These are phyloP conservation scores for Pisolithus tinctorius DNA, from an alignment of 768 basidiomycete genomes.

Conservation along the genomic window DNA sequence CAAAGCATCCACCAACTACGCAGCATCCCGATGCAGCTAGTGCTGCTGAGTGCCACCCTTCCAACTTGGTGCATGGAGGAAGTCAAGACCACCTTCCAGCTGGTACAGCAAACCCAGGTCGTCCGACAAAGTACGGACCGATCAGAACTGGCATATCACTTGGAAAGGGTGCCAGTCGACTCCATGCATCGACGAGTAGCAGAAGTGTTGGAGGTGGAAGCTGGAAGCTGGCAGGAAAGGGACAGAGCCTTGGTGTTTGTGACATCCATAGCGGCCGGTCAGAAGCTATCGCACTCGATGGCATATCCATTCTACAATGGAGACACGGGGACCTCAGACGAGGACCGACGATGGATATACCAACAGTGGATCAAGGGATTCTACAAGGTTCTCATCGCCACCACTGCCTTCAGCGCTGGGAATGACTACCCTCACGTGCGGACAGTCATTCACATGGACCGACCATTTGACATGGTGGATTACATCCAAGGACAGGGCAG, in stretches of 20 bases:
- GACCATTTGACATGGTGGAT: constrained; percentile 12
- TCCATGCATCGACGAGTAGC: too few species aligned
- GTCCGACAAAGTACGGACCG: constrained; percentile 1
- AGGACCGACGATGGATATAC: constrained; percentile 1
- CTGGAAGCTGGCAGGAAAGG: background rate
- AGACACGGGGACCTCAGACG: background rate
- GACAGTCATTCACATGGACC: constrained; percentile 11
- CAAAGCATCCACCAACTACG: constrained; percentile 9
- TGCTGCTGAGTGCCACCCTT: constrained; percentile 14
- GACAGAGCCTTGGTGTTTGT: constrained; percentile 9
- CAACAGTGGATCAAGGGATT: constrained; percentile 7
- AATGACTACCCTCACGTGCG: constrained; percentile 17
- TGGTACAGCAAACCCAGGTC: background rate
- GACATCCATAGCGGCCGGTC: constrained; percentile 1
- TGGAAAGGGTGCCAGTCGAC: background rate
- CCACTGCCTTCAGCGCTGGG: constrained; percentile 18
- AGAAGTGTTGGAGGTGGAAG: background rate
- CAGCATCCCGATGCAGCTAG: constrained; percentile 7
- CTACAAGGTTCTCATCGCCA: constrained; percentile 7
- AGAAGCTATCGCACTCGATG: background rate
- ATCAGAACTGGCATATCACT: constrained; percentile 8
- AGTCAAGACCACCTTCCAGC: constrained; percentile 3
- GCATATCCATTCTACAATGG: constrained; percentile 11
- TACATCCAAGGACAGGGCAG: constrained; percentile 15
- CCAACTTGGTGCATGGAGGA: background rate